Evolutionary conservation across 1,139 yeast genomes (phyloP).

Genomic region (Debaryomycetaceae sp.): DNA sequence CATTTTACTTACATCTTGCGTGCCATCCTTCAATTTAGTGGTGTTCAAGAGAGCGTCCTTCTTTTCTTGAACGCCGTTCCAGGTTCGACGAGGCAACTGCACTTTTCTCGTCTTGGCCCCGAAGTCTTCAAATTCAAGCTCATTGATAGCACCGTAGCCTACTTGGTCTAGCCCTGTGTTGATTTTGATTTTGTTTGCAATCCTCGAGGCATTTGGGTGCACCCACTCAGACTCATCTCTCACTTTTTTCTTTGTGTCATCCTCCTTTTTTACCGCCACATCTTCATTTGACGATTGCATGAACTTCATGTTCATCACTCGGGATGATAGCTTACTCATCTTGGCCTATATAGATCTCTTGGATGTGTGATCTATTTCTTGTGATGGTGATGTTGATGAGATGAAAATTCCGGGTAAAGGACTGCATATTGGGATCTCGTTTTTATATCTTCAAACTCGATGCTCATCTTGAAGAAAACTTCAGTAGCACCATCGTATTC

Average conservation of each 20-base stretch:
- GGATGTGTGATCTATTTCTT: not conserved
- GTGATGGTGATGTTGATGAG: not conserved
- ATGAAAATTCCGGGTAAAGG: conserved; percentile 2
- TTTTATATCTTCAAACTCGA: conserved; percentile 1
- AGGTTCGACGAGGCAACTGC: conserved; percentile 19
- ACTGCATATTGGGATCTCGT: conserved; percentile 3
- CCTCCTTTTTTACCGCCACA: conserved; percentile 29
- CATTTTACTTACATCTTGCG: conserved; percentile 4
- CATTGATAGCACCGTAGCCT: conserved; percentile 47
- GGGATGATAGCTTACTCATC: conserved; percentile 53
- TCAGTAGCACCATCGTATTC: not conserved
- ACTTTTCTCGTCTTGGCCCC: conserved; percentile 10
- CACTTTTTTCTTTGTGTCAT: conserved; percentile 34
- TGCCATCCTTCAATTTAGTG: conserved; percentile 21
- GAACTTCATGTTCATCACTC: conserved; percentile 73
- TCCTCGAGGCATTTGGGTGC: conserved; percentile 30
- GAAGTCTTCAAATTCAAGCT: conserved; percentile 13
- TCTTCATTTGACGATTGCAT: conserved; percentile 33
- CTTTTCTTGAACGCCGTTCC: conserved; percentile 15
- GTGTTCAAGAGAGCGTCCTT: conserved; percentile 27
- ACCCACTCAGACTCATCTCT: conserved; percentile 65
- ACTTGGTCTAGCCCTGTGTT: conserved; percentile 30
- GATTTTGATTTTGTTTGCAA: conserved; percentile 19
- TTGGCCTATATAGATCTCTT: not conserved
- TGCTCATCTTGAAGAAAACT: conserved; percentile 1